phyloP scores from a whole-genome alignment of 1,139 yeast genomes.

The Sugiyamaella castrensis region DNA sequence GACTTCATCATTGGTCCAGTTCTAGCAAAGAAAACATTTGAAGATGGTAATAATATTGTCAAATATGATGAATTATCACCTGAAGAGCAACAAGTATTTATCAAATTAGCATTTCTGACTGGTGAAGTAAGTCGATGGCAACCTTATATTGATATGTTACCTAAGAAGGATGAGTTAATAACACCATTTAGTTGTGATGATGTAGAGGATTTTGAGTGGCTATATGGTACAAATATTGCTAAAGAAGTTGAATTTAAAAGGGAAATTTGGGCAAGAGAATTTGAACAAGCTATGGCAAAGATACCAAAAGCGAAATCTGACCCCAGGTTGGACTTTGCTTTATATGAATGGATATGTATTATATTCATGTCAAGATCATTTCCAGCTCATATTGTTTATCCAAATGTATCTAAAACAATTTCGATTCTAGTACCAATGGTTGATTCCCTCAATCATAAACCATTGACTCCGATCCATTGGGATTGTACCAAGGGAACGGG shows the following conservation, averaged over 20 bases:
- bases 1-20: conserved; percentile 28
- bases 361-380: conserved; percentile 76
- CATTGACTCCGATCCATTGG: conserved; percentile 68
- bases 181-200: conserved; percentile 66
- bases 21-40: conserved; percentile 19
- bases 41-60: neutral
- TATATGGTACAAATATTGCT: conserved; percentile 61
- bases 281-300: conserved; percentile 23
- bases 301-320: neutral
- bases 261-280: conserved; percentile 34
- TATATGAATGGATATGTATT: conserved; percentile 70
- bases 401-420: conserved; percentile 32
- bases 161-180: conserved; percentile 46
- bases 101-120: conserved; percentile 25
- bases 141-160: conserved; percentile 61
- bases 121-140: conserved; percentile 29
- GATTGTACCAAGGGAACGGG: conserved; percentile 31
- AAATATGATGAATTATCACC: no score
- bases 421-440: conserved; percentile 76
- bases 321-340: conserved; percentile 26
- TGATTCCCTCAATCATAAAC: conserved; percentile 73
- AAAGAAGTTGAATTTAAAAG: conserved; percentile 33
- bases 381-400: conserved; percentile 53
- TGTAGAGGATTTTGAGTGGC: conserved; percentile 44
- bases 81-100: conserved; percentile 21